These are phyloP conservation scores for Penicillium palitans DNA, from an alignment of 2,329 filamentous ascomycete species.

Conservation along the genomic window DNA sequence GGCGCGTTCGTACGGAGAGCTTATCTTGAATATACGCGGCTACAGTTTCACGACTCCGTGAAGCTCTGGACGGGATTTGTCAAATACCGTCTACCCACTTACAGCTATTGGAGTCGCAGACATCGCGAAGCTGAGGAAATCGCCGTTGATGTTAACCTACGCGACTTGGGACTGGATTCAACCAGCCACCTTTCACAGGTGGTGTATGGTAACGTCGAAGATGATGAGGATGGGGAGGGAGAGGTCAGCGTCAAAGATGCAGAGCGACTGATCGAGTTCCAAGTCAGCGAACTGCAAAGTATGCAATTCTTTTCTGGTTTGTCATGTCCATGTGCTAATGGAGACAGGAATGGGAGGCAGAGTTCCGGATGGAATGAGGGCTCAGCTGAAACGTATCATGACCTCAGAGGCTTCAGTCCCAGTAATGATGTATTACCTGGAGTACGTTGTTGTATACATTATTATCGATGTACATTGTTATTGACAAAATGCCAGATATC, in stretches of 20 bases:
- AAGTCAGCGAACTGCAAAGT: slow-evolving; percentile 86
- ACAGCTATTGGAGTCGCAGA: slow-evolving; percentile 58
- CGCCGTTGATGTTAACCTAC: slow-evolving; percentile 64
- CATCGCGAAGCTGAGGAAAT: slow-evolving; percentile 49
- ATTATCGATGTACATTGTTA: not conserved
- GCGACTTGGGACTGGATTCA: slow-evolving; percentile 57
- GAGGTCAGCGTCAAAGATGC: slow-evolving; percentile 74
- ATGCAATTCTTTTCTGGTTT: slow-evolving; percentile 30
- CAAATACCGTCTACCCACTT: slow-evolving; percentile 75
- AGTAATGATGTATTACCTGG: slow-evolving; percentile 73
- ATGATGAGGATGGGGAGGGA: slow-evolving; percentile 42
- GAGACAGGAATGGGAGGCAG: slow-evolving; percentile 69
- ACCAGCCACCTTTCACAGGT: slow-evolving; percentile 51
- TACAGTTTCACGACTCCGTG: slow-evolving; percentile 77
- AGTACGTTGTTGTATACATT: slow-evolving; percentile 47
- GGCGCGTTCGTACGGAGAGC: slow-evolving; percentile 77
- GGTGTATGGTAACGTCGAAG: slow-evolving; percentile 52
- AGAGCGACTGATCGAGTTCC: slow-evolving; percentile 79
- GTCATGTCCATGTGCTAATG: slow-evolving; percentile 24
- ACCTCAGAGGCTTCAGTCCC: slow-evolving; percentile 67
- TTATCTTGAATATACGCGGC: slow-evolving; percentile 73
- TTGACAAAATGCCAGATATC: slow-evolving; percentile 59
- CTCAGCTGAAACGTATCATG: slow-evolving; percentile 69
- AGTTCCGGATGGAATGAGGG: slow-evolving; percentile 71
- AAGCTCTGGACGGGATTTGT: slow-evolving; percentile 82